Evolutionary conservation across 140 eudicot genomes (phyloP).

Genomic region (Cichorium intybus): DNA sequence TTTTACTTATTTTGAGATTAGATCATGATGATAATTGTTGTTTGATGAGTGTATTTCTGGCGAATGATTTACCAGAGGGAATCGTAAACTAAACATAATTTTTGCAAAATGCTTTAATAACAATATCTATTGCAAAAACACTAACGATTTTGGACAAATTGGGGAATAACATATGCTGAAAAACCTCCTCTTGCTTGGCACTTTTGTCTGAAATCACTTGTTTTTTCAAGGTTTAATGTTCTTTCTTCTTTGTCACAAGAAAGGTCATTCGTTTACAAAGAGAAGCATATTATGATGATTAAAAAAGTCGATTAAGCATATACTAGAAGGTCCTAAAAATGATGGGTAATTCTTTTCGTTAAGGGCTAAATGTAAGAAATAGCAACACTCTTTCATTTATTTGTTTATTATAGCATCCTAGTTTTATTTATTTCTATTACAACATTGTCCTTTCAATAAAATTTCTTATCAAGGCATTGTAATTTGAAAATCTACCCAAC

Average conservation of each 20-base stretch:
- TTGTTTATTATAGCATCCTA: background rate
- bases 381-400: background rate
- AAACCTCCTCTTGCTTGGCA: slow-evolving; percentile 4
- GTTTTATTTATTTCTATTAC: background rate
- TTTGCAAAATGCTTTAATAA: slow-evolving; percentile 1
- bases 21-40: slow-evolving; percentile 2
- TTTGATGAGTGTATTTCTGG: slow-evolving; percentile 5
- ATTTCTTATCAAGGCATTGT: background rate
- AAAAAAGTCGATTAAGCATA: background rate
- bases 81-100: background rate
- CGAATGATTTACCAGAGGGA: background rate
- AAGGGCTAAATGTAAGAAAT: background rate
- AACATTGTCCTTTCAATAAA: background rate
- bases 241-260: background rate
- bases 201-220: slow-evolving; percentile 1
- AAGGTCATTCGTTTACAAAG: background rate
- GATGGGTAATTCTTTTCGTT: background rate
- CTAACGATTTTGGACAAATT: background rate
- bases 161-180: slow-evolving; percentile 4
- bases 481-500: background rate
- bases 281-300: slow-evolving; percentile 6
- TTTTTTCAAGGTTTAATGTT: slow-evolving; percentile 8
- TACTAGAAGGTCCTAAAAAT: background rate
- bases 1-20: slow-evolving; percentile 7
- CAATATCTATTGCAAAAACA: background rate